These are phyloP conservation scores for Aspergillus brasiliensis DNA, from an alignment of 2,329 filamentous ascomycete genomes.

Conservation along the genomic window DNA sequence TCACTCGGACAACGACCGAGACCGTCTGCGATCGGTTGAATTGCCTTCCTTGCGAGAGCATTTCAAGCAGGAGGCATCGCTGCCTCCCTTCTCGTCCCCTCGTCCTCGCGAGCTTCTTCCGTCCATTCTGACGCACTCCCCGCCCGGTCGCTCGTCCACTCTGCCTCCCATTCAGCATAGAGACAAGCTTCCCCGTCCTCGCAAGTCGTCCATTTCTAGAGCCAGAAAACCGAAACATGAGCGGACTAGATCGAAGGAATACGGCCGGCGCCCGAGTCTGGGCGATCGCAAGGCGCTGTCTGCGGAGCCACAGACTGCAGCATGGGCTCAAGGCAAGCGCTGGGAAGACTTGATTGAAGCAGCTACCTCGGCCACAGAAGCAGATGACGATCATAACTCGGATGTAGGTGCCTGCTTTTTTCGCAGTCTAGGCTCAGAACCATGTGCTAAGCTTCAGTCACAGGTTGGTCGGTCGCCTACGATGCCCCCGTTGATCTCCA, in stretches of 20 bases:
- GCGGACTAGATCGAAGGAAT: conserved; percentile 75
- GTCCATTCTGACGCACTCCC: conserved; percentile 76
- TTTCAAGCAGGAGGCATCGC: conserved; percentile 70
- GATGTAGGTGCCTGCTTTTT: conserved; percentile 57
- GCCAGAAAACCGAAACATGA: conserved; percentile 76
- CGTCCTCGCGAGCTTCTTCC: conserved; percentile 76
- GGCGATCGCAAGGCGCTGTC: conserved; percentile 82
- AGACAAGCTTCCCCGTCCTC: conserved; percentile 69
- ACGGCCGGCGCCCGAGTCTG: conserved; percentile 70
- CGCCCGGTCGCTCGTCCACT: conserved; percentile 83
- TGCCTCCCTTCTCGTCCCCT: conserved; percentile 62
- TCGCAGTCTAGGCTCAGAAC: conserved; percentile 15
- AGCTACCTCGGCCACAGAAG: conserved; percentile 88
- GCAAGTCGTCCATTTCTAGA: conserved; percentile 82
- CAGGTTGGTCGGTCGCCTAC: conserved; percentile 45
- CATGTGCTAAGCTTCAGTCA: conserved; percentile 37
- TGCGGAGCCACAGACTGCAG: conserved; percentile 77
- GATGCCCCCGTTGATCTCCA: conserved; percentile 41
- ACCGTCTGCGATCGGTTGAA: conserved; percentile 67
- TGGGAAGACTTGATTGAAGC: conserved; percentile 98
- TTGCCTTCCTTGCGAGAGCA: conserved; percentile 69
- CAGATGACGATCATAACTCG: conserved; percentile 75
- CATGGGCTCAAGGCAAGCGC: conserved; percentile 74
- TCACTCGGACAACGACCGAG: conserved; percentile 70
- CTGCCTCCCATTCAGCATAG: conserved; percentile 79